Conservation (phyloP, 176 grass and related monocot genomes). For the Miscanthus lutarioriparius region DNA sequence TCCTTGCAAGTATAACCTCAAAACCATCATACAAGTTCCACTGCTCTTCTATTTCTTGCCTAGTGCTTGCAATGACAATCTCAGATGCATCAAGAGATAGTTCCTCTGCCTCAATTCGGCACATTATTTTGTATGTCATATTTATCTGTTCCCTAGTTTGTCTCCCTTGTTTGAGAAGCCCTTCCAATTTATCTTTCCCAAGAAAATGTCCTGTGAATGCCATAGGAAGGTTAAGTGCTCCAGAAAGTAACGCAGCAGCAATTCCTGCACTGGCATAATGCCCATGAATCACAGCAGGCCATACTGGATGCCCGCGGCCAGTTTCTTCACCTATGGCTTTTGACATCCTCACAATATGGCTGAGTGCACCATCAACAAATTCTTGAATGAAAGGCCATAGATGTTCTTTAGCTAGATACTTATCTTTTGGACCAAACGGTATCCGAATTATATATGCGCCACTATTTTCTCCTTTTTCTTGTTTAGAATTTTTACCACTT, state of each 20-base stretch:
- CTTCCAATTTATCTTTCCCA: conserved; percentile 1
- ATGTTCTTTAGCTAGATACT: conserved; percentile 3
- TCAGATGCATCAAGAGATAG: background rate
- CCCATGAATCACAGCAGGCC: background rate
- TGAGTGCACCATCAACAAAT: conserved; percentile 2
- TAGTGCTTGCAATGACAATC: background rate
- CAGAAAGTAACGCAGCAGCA: background rate
- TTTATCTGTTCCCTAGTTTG: background rate
- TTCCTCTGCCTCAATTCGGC: background rate
- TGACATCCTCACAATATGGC: background rate
- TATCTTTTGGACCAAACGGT: background rate
- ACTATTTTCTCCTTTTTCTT: background rate
- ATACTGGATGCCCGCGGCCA: background rate
- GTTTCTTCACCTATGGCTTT: conserved; percentile 2
- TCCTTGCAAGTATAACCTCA: background rate
- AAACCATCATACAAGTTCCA: background rate
- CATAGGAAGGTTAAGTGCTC: background rate
- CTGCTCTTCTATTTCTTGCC: background rate
- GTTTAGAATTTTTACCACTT: background rate
- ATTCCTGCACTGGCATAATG: conserved; percentile 2
- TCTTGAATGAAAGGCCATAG: background rate
- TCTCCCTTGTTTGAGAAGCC: background rate
- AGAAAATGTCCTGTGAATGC: background rate
- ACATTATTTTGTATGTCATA: background rate
- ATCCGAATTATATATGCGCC: background rate